phyloP scores from a whole-genome alignment of 352 stramenopile genomes.

The Phytopythium vexans region DNA sequence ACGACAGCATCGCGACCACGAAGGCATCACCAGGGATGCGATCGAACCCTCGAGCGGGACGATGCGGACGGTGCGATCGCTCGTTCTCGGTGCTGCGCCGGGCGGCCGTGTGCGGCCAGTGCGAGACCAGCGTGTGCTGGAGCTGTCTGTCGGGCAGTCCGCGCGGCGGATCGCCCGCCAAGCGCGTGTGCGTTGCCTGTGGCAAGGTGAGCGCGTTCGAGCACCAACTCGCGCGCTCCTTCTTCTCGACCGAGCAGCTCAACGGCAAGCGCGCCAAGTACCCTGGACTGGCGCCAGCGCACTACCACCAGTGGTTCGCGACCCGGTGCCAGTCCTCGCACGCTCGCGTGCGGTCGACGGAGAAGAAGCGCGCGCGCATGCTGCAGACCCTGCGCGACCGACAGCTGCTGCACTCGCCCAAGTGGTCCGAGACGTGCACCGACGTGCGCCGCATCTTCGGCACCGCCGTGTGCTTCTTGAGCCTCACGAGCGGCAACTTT shows the following conservation, averaged over 20 bases:
- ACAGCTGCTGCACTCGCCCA: slow-evolving; percentile 22
- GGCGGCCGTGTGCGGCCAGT: slow-evolving; percentile 3
- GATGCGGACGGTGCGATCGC: slow-evolving; percentile 2
- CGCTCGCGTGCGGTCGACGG: slow-evolving; percentile 3
- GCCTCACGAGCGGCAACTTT: slow-evolving; percentile 6
- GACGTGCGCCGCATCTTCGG: slow-evolving; percentile 7
- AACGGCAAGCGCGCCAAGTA: slow-evolving; percentile 17
- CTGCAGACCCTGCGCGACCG: slow-evolving; percentile 15
- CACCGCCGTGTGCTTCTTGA: slow-evolving; percentile 13
- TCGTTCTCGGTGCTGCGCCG: slow-evolving; percentile 5
- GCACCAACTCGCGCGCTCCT: slow-evolving; percentile 12
- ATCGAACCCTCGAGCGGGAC: not conserved
- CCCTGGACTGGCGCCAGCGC: slow-evolving; percentile 8
- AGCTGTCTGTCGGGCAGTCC: not conserved
- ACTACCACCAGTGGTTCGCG: slow-evolving; percentile 22
- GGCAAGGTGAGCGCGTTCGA: slow-evolving; percentile 13
- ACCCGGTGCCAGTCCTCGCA: slow-evolving; percentile 2
- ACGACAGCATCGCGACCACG: not conserved
- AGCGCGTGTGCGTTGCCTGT: slow-evolving; percentile 14
- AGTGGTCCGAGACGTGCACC: slow-evolving; percentile 11
- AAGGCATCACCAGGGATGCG: too few relatives aligned
- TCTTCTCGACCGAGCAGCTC: slow-evolving; percentile 11
- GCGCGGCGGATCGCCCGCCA: not conserved
- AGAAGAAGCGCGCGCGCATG: slow-evolving; percentile 15
- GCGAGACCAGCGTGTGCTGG: slow-evolving; percentile 1